Evolutionary conservation across 2,329 filamentous ascomycete genomes (phyloP).

Genomic region (Raffaelea arxii): DNA sequence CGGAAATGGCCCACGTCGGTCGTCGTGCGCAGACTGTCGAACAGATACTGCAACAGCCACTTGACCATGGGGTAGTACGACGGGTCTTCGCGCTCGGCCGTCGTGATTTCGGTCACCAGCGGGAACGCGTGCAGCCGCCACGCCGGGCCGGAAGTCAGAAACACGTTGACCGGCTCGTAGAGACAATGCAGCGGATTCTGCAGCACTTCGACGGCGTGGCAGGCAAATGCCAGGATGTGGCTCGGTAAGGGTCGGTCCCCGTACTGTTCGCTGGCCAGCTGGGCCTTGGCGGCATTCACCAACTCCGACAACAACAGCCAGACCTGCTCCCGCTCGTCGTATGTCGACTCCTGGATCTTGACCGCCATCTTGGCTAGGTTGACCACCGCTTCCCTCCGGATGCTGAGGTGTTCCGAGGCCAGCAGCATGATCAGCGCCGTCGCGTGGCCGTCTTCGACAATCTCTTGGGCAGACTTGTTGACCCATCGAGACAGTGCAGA

Average conservation of each 20-base stretch:
- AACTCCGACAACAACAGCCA: constrained; percentile 75
- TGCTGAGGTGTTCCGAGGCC: constrained; percentile 62
- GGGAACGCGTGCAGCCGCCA: constrained; percentile 71
- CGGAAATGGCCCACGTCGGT: constrained; percentile 52
- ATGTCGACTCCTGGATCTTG: constrained; percentile 56
- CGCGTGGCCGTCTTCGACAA: constrained; percentile 68
- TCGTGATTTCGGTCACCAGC: constrained; percentile 53
- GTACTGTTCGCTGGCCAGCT: background rate
- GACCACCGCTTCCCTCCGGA: constrained; percentile 67
- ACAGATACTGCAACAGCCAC: constrained; percentile 65
- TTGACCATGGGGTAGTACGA: constrained; percentile 61
- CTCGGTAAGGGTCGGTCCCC: constrained; percentile 51
- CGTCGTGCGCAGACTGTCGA: constrained; percentile 53
- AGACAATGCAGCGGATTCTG: constrained; percentile 70
- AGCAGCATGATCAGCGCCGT: constrained; percentile 64
- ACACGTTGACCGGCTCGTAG: constrained; percentile 79
- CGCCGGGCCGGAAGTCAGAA: constrained; percentile 64
- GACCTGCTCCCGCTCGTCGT: constrained; percentile 67
- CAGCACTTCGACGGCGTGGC: constrained; percentile 59
- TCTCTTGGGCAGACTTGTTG: constrained; percentile 66
- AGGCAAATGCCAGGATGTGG: constrained; percentile 66
- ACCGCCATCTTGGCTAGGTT: constrained; percentile 57
- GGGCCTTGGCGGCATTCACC: constrained; percentile 55
- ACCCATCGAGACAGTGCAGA: constrained; percentile 54
- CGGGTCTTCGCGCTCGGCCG: constrained; percentile 61